These are phyloP conservation scores for Vicia faba DNA, from an alignment of 306 rosid genomes.

Conservation along the genomic window DNA sequence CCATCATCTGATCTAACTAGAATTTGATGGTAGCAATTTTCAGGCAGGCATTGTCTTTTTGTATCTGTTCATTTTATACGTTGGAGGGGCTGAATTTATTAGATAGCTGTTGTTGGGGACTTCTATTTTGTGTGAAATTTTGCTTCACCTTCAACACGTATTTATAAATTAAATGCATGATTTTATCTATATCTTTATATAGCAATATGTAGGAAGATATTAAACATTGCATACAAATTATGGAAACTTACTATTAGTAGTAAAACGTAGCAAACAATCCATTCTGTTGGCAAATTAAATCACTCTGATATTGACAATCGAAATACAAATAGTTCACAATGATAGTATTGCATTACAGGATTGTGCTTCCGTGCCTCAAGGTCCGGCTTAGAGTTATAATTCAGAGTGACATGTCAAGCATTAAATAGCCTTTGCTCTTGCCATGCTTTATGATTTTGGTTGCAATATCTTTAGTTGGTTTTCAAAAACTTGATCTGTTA, in stretches of 20 bases:
- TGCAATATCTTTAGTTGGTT: too few species aligned
- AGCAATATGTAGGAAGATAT: neutral
- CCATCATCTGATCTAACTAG: conserved; percentile 27
- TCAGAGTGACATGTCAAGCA: too few species aligned
- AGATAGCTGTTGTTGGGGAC: conserved; percentile 31
- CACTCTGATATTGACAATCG: too few species aligned
- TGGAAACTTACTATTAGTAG: neutral
- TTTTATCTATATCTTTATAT: neutral
- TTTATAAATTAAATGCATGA: neutral
- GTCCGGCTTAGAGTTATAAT: too few species aligned
- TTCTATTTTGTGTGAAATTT: conserved; percentile 37
- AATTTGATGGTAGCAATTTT: conserved; percentile 32
- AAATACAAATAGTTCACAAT: too few species aligned
- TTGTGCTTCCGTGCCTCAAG: too few species aligned
- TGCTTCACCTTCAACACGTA: neutral
- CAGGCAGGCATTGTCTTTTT: conserved; percentile 27
- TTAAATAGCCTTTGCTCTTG: too few species aligned
- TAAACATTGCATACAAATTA: neutral
- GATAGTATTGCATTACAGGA: too few species aligned
- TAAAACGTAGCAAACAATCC: too few species aligned
- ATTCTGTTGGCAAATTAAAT: neutral
- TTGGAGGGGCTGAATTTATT: conserved; percentile 33
- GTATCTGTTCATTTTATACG: conserved; percentile 9
- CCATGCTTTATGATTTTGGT: too few species aligned
- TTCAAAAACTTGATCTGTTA: too few species aligned